These are phyloP conservation scores for Tulasnella sp. DNA, from an alignment of 768 basidiomycete genomes.

Conservation along the genomic window DNA sequence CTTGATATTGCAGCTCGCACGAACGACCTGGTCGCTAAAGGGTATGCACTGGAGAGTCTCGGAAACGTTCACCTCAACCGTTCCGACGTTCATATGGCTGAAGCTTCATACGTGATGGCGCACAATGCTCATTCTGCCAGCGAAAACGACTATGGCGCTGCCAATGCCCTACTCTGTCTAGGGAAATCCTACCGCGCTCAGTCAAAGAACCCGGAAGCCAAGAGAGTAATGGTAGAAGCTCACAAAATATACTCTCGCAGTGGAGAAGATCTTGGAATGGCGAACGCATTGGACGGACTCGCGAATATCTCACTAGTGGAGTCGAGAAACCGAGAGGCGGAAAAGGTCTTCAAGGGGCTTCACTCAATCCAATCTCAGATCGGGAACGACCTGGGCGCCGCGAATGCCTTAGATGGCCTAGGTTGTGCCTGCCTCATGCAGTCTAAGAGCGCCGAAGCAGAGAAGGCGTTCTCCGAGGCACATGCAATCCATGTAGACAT, in stretches of 20 bases:
- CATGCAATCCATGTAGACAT: background rate
- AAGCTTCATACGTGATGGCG: background rate
- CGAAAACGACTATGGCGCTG: background rate
- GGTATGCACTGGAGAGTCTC: background rate
- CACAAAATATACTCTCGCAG: background rate
- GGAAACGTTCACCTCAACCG: too few species aligned
- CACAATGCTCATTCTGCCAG: background rate
- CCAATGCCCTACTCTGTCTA: background rate
- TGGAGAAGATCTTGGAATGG: background rate
- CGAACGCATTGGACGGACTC: background rate
- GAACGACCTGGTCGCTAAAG: background rate
- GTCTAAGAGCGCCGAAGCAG: background rate
- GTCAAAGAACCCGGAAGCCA: background rate
- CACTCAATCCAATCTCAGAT: background rate
- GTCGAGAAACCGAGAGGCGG: background rate
- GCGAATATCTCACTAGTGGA: background rate
- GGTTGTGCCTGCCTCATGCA: too few species aligned
- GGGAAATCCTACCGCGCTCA: background rate
- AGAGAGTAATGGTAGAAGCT: background rate
- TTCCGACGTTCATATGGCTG: background rate
- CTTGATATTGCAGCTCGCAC: background rate
- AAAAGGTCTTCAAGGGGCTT: background rate
- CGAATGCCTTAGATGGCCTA: background rate
- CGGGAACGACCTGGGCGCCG: background rate
- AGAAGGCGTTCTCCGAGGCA: background rate